These are phyloP conservation scores for Paramecium tetraurelia DNA, from an alignment of 73 alveolate species.

Conservation along the genomic window DNA sequence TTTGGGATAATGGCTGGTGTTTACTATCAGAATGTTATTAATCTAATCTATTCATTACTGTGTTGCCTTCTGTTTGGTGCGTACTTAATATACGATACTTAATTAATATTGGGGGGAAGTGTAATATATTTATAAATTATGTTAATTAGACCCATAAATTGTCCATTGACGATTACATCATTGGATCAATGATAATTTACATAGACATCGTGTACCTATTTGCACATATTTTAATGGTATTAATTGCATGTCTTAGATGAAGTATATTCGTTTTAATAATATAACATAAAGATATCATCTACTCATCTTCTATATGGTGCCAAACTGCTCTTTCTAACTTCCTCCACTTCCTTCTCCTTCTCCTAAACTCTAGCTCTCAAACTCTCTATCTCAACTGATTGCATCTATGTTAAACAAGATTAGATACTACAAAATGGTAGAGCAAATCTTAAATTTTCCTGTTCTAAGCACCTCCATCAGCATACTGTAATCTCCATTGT, in stretches of 20 bases:
- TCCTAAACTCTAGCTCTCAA: conserved; percentile 21
- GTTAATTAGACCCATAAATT: neutral
- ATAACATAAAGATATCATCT: neutral
- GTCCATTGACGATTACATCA: conserved; percentile 63
- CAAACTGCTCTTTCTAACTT: conserved; percentile 13
- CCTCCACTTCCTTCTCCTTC: conserved; percentile 31
- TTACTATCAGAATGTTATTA: neutral
- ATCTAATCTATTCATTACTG: conserved; percentile 47
- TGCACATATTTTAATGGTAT: neutral
- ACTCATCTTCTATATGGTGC: conserved; percentile 46
- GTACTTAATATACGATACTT: conserved; percentile 66
- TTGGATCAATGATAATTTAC: conserved; percentile 65
- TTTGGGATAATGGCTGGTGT: conserved; percentile 65
- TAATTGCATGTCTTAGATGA: conserved; percentile 13
- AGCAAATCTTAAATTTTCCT: conserved; percentile 15
- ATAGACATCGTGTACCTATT: conserved; percentile 63
- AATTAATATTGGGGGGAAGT: conserved; percentile 65
- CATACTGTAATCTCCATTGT: conserved; percentile 18
- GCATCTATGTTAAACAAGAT: neutral
- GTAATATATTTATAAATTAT: neutral
- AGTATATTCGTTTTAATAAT: neutral
- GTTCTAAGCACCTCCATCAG: neutral
- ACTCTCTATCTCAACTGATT: neutral
- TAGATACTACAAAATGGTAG: neutral
- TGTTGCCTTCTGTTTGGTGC: conserved; percentile 51